Base-by-base conservation (phyloP, 2,329 filamentous ascomycete genomes). In the Pseudogymnoascus sp. region DNA sequence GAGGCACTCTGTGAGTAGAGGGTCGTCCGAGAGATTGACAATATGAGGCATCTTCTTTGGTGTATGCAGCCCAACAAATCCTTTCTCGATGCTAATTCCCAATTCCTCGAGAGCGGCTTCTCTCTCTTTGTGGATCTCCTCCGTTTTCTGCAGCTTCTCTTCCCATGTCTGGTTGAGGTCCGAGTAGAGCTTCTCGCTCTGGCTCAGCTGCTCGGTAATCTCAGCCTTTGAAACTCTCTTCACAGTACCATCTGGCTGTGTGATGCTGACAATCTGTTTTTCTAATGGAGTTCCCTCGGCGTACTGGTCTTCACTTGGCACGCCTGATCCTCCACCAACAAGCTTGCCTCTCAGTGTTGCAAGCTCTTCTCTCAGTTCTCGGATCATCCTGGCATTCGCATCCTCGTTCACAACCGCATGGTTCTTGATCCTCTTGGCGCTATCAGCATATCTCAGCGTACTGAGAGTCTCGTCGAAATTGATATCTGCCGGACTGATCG, bases 101-200 rank as follows among this genome's bases (percentile, higher is more conserved):
- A 99, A 83, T 75, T 99, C 95, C 78, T 99, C 95, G 53, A 99
- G 80, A 8, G 95, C 95, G 59, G 92, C 87, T 76, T 99, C 95
- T 68, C 95, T 87, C 76, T 99, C 95, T 74, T 96, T 97, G 79
- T 99, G 95, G 62, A 99, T 98, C 69, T 93, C 87, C 75, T 99
- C 95, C 0, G 95, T 99, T 78, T 96, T 97, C 67, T 86, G 83
- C 66, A 99, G 79, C 76, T 98, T 98, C 78, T 99, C 86, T 78
- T 99, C 95, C 95, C 95, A 99, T 0, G 95, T 99, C 77, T 99
- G 93, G 72, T 99, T 99, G 62, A 99, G 84, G 74, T 99, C 95
- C 60, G 89, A 88, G 72, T 98, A 90, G 19, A 99, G 83, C 77
- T 99, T 99, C 77, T 99, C 95, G 67, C 91, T 96, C 75, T 98